Evolutionary conservation across 1,284 basidiomycete genomes (phyloP), one percentile per base, ranked within the genome.

Genomic region (Amylostereum areolatum): DNA sequence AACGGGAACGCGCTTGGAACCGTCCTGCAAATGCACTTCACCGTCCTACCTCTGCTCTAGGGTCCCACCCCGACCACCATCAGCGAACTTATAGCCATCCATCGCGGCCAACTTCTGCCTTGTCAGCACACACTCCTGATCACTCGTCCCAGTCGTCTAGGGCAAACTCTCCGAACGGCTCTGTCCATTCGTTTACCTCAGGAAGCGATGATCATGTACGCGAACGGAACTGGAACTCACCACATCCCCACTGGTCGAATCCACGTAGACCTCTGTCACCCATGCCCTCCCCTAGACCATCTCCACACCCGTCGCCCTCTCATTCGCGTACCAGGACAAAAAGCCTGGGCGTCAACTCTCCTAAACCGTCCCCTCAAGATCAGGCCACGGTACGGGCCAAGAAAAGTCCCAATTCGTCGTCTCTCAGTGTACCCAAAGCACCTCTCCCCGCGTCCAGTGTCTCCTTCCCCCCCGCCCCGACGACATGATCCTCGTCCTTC

Each of bases 141-240:
- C 49, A 39, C 47, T 66, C 71, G 11, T 59, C 66, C 28, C 64
- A 61, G 5, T 62, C 65, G 48, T 67, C 67, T 3, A 59, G 73
- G 34, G 57, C 70, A 24, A 67, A 64, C 39, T 77, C 78, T 7
- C 71, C 74, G 31, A 62, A 59, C 31, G 55, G 61, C 27, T 76
- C 74, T 29, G 43, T 62, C 5, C 60, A 55, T 27, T 70, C 43
- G 25, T 42, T 25, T 29, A 41, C 33, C 10, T 11, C 50, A 46
- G 11, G 58, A 58, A 39, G 45, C 35, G 5, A 77, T 74, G 52
- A 50, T 69, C 9, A 80, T 45, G 57, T 60, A 36, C 64, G 74
- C 12, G 75, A 76, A 57, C 66, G 78, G 39, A 83, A 83, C 58
- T 83, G 81, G 81, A 79, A 78, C 59, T 73, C 81, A 3, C 74